Evolutionary conservation across 2,329 filamentous ascomycete genomes (phyloP).

Genomic region (Spiromastix sp.): DNA sequence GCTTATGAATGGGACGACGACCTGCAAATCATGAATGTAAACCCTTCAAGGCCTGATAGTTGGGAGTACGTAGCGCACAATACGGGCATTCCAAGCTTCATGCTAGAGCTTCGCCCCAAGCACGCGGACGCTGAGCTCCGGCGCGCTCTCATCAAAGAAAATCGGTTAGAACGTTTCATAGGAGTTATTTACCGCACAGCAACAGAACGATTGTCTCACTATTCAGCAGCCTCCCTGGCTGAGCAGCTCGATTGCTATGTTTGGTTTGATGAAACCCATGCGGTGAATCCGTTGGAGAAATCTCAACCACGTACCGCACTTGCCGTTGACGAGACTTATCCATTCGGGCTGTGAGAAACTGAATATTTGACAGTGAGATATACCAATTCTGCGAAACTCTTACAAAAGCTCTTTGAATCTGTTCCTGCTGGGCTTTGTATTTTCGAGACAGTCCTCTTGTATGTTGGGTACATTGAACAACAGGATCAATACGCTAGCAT

Average conservation of each 20-base stretch:
- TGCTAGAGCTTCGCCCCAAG: slow-evolving; percentile 36
- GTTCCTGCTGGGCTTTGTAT: too few relatives aligned
- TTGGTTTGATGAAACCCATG: slow-evolving; percentile 40
- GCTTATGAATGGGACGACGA: slow-evolving; percentile 42
- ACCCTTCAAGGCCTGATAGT: slow-evolving; percentile 36
- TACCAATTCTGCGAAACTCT: too few relatives aligned
- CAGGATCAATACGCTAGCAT: too few relatives aligned
- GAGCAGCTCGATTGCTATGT: slow-evolving; percentile 41
- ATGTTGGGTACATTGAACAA: too few relatives aligned
- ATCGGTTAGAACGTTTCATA: slow-evolving; percentile 41
- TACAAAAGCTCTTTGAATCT: too few relatives aligned
- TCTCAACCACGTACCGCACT: slow-evolving; percentile 35
- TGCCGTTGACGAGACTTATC: slow-evolving; percentile 40
- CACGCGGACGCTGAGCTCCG: slow-evolving; percentile 25
- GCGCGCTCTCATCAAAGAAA: slow-evolving; percentile 26
- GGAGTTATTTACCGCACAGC: slow-evolving; percentile 43
- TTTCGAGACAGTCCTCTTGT: too few relatives aligned
- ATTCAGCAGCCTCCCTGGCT: slow-evolving; percentile 36
- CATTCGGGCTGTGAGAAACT: slow-evolving; percentile 39
- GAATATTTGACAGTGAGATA: too few relatives aligned
- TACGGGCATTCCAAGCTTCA: slow-evolving; percentile 34
- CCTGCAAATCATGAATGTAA: slow-evolving; percentile 41
- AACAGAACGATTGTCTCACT: slow-evolving; percentile 42
- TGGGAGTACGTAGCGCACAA: slow-evolving; percentile 42
- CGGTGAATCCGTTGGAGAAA: slow-evolving; percentile 36